phyloP scores from a whole-genome alignment of 192 early-diverging fungal genomes.

The Coemansia sp. region DNA sequence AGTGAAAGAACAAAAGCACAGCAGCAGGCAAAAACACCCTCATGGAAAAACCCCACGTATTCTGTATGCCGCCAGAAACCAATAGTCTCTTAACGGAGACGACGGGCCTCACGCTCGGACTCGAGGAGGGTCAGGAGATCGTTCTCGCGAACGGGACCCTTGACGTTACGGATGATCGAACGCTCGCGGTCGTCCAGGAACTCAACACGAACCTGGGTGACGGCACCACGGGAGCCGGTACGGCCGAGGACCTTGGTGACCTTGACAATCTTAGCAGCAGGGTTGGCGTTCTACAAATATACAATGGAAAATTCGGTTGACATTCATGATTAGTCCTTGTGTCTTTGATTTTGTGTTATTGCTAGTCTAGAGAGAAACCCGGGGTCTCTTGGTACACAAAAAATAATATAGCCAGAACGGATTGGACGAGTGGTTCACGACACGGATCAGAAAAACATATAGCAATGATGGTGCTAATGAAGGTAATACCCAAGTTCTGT shows the following conservation, averaged over 20 bases:
- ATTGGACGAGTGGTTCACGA: too few species aligned
- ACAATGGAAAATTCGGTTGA: neutral
- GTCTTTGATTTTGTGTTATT: too few species aligned
- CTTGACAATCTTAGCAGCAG: conserved; percentile 83
- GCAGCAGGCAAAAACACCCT: neutral
- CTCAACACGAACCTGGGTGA: conserved; percentile 99
- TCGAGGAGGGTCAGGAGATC: conserved; percentile 97
- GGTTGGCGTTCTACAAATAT: conserved; percentile 36
- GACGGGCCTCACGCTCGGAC: conserved; percentile 99
- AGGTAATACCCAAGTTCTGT: too few species aligned
- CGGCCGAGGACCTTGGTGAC: conserved; percentile 98
- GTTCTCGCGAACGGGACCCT: conserved; percentile 98
- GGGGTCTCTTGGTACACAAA: too few species aligned
- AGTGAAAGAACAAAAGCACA: conserved; percentile 2
- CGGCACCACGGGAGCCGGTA: conserved; percentile 99
- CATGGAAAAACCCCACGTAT: neutral
- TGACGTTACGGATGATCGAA: conserved; percentile 99
- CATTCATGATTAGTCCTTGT: too few species aligned
- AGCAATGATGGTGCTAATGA: too few species aligned
- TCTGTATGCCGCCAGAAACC: neutral
- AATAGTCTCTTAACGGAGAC: conserved; percentile 81
- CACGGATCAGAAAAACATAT: too few species aligned
- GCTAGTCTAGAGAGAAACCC: too few species aligned
- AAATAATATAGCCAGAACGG: too few species aligned
- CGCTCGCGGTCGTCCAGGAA: conserved; percentile 96